Evolutionary conservation across 1,139 yeast species (phyloP).

Genomic region (Hemisphaericaspora xylofermentans): DNA sequence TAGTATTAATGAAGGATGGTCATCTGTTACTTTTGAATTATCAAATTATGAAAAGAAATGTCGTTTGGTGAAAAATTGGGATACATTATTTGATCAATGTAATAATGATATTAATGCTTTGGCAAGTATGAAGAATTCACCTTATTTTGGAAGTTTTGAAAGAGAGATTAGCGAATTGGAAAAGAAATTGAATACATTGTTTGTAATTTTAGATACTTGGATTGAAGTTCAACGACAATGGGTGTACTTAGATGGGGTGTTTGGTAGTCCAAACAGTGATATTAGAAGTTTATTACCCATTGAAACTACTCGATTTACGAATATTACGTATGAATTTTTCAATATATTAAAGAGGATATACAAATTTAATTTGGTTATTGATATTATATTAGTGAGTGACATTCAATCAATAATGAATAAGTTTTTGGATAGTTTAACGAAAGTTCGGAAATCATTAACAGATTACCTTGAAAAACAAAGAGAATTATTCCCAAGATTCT

Average conservation of each 20-base stretch:
- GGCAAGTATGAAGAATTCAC: slow-evolving; percentile 70
- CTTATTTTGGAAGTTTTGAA: slow-evolving; percentile 61
- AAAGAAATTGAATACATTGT: slow-evolving; percentile 50
- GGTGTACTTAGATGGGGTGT: slow-evolving; percentile 82
- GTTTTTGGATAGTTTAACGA: slow-evolving; percentile 53
- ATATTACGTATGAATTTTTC: slow-evolving; percentile 61
- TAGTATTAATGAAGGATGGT: slow-evolving; percentile 52
- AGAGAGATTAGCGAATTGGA: slow-evolving; percentile 59
- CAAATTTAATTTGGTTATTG: slow-evolving; percentile 54
- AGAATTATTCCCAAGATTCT: slow-evolving; percentile 75
- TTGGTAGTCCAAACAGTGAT: slow-evolving; percentile 54
- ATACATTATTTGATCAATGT: slow-evolving; percentile 55
- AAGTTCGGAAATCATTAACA: slow-evolving; percentile 64
- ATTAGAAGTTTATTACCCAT: slow-evolving; percentile 63
- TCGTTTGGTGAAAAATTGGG: slow-evolving; percentile 70
- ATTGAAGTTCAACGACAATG: slow-evolving; percentile 86
- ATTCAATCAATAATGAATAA: slow-evolving; percentile 50
- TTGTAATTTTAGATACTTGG: slow-evolving; percentile 65
- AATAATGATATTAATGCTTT: slow-evolving; percentile 63
- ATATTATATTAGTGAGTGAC: slow-evolving; percentile 54
- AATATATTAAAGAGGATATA: slow-evolving; percentile 51
- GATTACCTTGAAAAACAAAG: slow-evolving; percentile 84
- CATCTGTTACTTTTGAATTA: slow-evolving; percentile 47
- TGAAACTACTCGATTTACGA: slow-evolving; percentile 68
- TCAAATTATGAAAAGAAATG: slow-evolving; percentile 55